Evolutionary conservation across 805 yeast species (phyloP).

Genomic region (Wickerhamomyces queroliae): DNA sequence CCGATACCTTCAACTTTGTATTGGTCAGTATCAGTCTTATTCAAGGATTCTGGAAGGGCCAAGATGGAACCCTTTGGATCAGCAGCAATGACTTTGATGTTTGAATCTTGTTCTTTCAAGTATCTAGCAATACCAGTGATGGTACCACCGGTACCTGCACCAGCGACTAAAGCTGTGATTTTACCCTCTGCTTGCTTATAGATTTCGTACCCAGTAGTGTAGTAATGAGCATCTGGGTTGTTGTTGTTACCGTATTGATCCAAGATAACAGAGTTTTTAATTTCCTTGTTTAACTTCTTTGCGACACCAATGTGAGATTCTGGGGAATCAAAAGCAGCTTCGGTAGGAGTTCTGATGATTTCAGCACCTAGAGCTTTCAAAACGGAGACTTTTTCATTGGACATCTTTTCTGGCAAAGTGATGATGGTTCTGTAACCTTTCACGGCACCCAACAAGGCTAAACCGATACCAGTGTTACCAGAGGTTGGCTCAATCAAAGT

Average conservation of each 20-base stretch:
- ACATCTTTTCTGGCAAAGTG: constrained; percentile 88
- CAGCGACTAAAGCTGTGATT: constrained; percentile 73
- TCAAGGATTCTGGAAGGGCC: constrained; percentile 72
- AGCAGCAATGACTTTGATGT: constrained; percentile 65
- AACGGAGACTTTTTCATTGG: constrained; percentile 84
- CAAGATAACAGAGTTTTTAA: constrained; percentile 77
- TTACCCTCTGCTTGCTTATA: constrained; percentile 75
- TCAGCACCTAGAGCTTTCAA: constrained; percentile 88
- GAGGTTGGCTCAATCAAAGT: constrained; percentile 87
- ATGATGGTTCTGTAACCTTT: constrained; percentile 83
- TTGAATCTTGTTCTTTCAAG: constrained; percentile 63
- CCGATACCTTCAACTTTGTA: constrained; percentile 91
- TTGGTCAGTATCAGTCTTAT: constrained; percentile 42
- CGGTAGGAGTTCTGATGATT: constrained; percentile 86
- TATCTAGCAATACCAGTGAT: constrained; percentile 76
- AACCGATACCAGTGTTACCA: constrained; percentile 89
- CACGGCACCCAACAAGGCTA: constrained; percentile 83
- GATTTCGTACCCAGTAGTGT: constrained; percentile 80
- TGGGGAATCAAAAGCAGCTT: constrained; percentile 90
- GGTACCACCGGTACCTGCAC: constrained; percentile 95
- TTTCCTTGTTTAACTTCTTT: constrained; percentile 69
- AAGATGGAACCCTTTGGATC: constrained; percentile 86
- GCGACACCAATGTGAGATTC: constrained; percentile 91
- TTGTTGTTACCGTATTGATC: constrained; percentile 77
- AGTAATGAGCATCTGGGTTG: constrained; percentile 81